phyloP scores from a whole-genome alignment of 179 eudicot species.

The Heliamphora pulchella region DNA sequence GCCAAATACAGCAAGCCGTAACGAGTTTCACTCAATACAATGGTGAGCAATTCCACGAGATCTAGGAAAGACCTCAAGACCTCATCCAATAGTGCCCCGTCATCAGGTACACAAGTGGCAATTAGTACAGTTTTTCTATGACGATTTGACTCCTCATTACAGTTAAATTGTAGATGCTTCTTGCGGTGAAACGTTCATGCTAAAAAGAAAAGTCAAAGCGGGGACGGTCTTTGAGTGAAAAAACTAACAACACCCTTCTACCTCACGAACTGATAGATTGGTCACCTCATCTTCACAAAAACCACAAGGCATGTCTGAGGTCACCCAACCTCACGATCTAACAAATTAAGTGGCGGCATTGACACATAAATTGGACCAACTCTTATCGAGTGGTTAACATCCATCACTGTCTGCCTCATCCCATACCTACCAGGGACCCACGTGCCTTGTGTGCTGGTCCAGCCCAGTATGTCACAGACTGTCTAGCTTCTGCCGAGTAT shows the following conservation, averaged over 20 bases:
- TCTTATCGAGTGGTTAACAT: neutral
- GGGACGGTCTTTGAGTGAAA: neutral
- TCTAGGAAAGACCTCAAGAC: neutral
- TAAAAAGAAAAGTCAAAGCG: neutral
- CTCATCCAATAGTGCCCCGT: neutral
- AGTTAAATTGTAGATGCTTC: neutral
- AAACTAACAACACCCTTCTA: neutral
- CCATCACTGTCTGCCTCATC: neutral
- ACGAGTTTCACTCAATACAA: neutral
- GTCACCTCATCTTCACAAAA: neutral
- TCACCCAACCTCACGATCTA: neutral
- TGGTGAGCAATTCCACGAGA: neutral
- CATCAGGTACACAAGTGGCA: neutral
- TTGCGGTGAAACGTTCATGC: neutral
- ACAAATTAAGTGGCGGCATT: neutral
- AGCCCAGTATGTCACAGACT: neutral
- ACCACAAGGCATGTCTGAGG: neutral
- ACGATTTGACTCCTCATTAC: neutral
- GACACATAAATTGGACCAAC: neutral
- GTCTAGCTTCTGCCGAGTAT: neutral
- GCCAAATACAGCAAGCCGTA: too few species aligned
- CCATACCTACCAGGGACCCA: neutral
- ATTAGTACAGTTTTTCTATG: neutral
- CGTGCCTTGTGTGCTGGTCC: neutral
- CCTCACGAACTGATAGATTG: neutral